Percentiles rank a stretch among this genome's conserved stretches.
Evolutionary conservation across 2,329 filamentous ascomycete genomes (phyloP).

Genomic region (Fusarium clavum): DNA sequence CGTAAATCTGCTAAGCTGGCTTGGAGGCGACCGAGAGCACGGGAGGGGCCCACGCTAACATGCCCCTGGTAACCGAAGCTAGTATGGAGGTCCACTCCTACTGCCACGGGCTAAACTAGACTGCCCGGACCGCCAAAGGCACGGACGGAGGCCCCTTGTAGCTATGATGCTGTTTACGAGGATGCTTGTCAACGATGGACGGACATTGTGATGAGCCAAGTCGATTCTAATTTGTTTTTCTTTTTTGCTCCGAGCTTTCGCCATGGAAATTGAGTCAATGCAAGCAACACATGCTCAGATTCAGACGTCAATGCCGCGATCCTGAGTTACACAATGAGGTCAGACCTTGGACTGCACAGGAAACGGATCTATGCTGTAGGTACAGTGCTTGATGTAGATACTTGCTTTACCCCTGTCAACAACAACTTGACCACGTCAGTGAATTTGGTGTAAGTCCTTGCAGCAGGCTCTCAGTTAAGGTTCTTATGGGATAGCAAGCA

Average conservation of each 20-base stretch:
- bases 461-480: slow-evolving; percentile 14
- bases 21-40: slow-evolving; percentile 22
- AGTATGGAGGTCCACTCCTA: slow-evolving; percentile 11
- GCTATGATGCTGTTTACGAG: slow-evolving; percentile 29
- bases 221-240: slow-evolving; percentile 5
- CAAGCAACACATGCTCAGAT: slow-evolving; percentile 10
- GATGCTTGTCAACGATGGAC: slow-evolving; percentile 21
- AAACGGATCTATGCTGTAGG: not conserved
- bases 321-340: slow-evolving; percentile 36
- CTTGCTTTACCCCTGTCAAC: slow-evolving; percentile 24
- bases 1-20: slow-evolving; percentile 24
- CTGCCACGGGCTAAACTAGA: slow-evolving; percentile 3
- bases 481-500: slow-evolving; percentile 8
- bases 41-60: slow-evolving; percentile 40
- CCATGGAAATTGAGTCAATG: slow-evolving; percentile 10
- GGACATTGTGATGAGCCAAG: slow-evolving; percentile 30
- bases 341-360: slow-evolving; percentile 28
- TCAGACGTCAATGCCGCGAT: slow-evolving; percentile 21
- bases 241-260: not conserved
- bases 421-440: slow-evolving; percentile 29
- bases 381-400: not conserved
- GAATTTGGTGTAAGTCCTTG: slow-evolving; percentile 27
- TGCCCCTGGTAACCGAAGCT: slow-evolving; percentile 25
- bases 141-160: slow-evolving; percentile 20
- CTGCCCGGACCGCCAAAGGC: slow-evolving; percentile 24